These are phyloP conservation scores for Leishmania tarentolae DNA, from an alignment of 208 protist genomes.

Conservation along the genomic window DNA sequence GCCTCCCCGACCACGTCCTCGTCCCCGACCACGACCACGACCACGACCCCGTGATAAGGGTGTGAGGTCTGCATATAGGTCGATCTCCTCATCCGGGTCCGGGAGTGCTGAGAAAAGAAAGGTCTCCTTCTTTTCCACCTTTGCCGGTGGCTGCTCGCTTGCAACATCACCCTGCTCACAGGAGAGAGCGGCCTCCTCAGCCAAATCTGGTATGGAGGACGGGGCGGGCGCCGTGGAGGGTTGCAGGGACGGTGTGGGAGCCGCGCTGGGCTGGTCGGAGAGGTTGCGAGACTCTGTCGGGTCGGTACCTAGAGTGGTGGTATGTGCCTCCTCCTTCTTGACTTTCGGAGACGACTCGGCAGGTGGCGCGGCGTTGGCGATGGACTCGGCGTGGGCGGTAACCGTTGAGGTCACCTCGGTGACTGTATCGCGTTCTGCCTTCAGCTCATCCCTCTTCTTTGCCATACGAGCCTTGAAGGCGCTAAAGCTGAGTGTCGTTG, in stretches of 20 bases:
- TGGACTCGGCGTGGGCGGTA: constrained; percentile 3
- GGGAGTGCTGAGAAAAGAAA: constrained; percentile 31
- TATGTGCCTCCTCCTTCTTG: constrained; percentile 2
- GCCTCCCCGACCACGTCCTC: constrained; percentile 24
- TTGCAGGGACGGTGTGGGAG: constrained; percentile 22
- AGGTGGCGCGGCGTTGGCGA: constrained; percentile 1
- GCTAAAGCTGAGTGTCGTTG: constrained; percentile 40
- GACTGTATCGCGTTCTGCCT: constrained; percentile 28
- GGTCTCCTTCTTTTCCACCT: constrained; percentile 37
- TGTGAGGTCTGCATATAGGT: constrained; percentile 71
- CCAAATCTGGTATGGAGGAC: constrained; percentile 4
- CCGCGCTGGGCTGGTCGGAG: constrained; percentile 23
- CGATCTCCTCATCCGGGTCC: constrained; percentile 50
- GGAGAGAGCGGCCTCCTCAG: constrained; percentile 11
- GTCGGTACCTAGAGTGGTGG: constrained; percentile 12
- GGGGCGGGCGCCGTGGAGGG: constrained; percentile 13
- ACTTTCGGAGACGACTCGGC: neutral
- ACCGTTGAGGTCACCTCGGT: constrained; percentile 27
- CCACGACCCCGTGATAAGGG: constrained; percentile 13
- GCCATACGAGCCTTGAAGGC: constrained; percentile 65
- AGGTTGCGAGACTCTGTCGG: constrained; percentile 26
- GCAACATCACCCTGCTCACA: constrained; percentile 11
- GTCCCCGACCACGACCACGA: constrained; percentile 27
- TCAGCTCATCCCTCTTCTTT: constrained; percentile 59
- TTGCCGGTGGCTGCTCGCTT: constrained; percentile 28